phyloP scores from a whole-genome alignment of 176 grass and related monocot genomes.

The Rhynchospora pubera region DNA sequence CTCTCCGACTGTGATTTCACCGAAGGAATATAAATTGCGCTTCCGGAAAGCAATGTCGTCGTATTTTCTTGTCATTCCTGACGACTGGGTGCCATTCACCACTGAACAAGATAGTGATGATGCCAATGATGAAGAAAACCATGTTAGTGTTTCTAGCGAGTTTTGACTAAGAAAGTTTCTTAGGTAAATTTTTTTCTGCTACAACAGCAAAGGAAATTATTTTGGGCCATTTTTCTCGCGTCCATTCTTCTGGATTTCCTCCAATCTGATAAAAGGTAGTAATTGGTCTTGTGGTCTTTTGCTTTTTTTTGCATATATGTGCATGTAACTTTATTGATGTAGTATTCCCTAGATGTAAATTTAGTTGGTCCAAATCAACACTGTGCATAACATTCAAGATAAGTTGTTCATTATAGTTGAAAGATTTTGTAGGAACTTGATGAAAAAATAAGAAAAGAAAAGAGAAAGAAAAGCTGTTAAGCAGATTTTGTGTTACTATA shows the following conservation, averaged over 20 bases:
- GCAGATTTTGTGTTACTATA: too few relatives aligned
- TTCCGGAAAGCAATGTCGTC: constrained; percentile 95
- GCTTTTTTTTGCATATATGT: background rate
- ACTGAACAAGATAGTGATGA: constrained; percentile 50
- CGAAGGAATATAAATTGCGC: constrained; percentile 90
- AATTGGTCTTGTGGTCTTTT: background rate
- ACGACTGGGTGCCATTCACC: constrained; percentile 70
- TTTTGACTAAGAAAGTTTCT: constrained; percentile 16
- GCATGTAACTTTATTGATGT: constrained; percentile 2
- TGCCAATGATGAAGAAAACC: constrained; percentile 34
- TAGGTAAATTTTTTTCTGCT: background rate
- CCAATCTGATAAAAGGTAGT: background rate
- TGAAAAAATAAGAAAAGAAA: too few relatives aligned
- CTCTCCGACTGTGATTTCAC: constrained; percentile 88
- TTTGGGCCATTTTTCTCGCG: background rate
- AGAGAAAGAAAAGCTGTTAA: too few relatives aligned
- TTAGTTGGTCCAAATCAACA: background rate
- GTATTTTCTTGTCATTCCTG: constrained; percentile 92
- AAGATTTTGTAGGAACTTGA: too few relatives aligned
- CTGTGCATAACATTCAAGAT: background rate
- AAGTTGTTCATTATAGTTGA: background rate
- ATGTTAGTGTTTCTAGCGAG: constrained; percentile 17
- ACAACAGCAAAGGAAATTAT: constrained; percentile 10
- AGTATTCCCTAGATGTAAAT: background rate
- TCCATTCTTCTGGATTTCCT: constrained; percentile 19